Conservation (phyloP, 2,329 filamentous ascomycete genomes). For the Epichloe glyceriae region DNA sequence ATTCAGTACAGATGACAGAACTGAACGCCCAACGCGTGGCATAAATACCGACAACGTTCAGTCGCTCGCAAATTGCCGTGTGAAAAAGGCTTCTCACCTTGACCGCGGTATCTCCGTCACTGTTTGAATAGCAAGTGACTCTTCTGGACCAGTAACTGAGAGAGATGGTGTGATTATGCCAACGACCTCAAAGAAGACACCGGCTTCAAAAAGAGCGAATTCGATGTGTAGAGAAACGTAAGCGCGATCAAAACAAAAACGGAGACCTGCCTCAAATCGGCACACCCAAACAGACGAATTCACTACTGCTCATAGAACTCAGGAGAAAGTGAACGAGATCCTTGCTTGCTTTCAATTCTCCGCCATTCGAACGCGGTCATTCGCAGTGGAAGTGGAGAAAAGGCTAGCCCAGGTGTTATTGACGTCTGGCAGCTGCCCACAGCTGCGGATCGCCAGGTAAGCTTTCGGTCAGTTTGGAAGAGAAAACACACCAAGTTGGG, state of each 20-base stretch:
- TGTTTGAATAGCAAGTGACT: not conserved
- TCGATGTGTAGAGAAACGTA: too few species aligned
- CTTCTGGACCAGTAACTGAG: not conserved
- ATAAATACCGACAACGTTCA: too few species aligned
- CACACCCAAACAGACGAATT: not conserved
- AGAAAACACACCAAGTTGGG: not conserved
- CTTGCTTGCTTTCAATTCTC: not conserved
- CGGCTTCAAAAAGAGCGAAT: not conserved
- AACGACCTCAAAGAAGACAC: not conserved
- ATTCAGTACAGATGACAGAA: not conserved
- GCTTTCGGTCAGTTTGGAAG: not conserved
- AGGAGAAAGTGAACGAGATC: not conserved
- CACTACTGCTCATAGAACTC: not conserved
- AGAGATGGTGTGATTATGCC: not conserved
- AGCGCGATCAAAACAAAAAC: not conserved
- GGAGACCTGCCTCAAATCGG: not conserved
- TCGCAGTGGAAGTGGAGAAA: not conserved
- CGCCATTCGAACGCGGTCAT: not conserved
- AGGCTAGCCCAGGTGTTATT: not conserved
- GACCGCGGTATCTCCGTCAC: too few species aligned
- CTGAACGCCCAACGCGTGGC: not conserved
- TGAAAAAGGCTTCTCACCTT: not conserved
- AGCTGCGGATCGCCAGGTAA: not conserved
- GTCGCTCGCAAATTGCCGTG: not conserved
- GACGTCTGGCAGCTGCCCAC: not conserved